Evolutionary conservation across 1,284 basidiomycete genomes (phyloP).

Genomic region (Schizopora paradoxa): DNA sequence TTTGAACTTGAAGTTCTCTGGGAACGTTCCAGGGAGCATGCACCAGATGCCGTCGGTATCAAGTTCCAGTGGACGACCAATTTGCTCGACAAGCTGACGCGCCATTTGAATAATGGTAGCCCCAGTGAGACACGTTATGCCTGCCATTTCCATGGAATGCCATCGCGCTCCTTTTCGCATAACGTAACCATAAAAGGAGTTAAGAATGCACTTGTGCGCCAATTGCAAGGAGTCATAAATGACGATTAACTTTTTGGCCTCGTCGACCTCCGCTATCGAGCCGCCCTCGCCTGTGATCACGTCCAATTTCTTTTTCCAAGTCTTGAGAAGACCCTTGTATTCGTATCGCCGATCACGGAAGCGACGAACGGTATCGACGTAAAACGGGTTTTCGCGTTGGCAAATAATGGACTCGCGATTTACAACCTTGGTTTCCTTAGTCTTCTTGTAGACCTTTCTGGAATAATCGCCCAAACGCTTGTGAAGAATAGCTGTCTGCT

Average conservation of each 20-base stretch:
- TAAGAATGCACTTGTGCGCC: constrained; percentile 99
- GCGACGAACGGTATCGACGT: constrained; percentile 95
- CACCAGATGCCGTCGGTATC: constrained; percentile 99
- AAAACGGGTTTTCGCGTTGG: constrained; percentile 98
- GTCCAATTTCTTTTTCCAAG: constrained; percentile 99
- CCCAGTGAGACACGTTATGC: constrained; percentile 98
- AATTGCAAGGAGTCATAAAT: constrained; percentile 99
- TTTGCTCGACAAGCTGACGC: constrained; percentile 94
- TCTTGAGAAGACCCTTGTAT: constrained; percentile 98
- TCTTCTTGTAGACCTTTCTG: constrained; percentile 97
- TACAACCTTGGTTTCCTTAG: constrained; percentile 97
- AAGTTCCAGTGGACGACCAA: constrained; percentile 94
- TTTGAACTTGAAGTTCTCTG: constrained; percentile 97
- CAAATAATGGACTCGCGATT: constrained; percentile 95
- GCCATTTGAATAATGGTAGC: constrained; percentile 99
- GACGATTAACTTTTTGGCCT: constrained; percentile 99
- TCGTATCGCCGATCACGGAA: constrained; percentile 99
- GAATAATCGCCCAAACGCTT: constrained; percentile 99
- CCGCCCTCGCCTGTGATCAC: constrained; percentile 59
- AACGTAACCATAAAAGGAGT: constrained; percentile 99
- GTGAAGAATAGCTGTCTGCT: constrained; percentile 90
- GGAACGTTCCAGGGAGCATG: constrained; percentile 97
- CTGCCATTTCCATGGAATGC: constrained; percentile 99
- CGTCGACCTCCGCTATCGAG: constrained; percentile 83
- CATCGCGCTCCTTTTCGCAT: constrained; percentile 99